These are phyloP conservation scores for Allomyces macrogynus DNA, from an alignment of 192 early-diverging fungal genomes.

Conservation along the genomic window DNA sequence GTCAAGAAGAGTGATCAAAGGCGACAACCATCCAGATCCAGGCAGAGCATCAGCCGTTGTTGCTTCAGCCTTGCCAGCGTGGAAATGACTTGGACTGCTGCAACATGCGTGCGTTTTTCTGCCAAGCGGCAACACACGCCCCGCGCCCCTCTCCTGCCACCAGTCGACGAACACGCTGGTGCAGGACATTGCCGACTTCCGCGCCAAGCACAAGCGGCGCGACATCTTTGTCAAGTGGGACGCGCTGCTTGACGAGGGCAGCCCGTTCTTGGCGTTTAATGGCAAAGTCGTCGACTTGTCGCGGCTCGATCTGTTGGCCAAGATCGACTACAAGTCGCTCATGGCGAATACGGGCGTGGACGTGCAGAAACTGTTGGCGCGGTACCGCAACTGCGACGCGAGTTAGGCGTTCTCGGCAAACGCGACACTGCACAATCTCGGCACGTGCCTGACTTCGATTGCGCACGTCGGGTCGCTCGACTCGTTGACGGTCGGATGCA, in stretches of 20 bases:
- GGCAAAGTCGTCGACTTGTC: slow-evolving; percentile 55
- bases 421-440: slow-evolving; percentile 9
- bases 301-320: slow-evolving; percentile 3
- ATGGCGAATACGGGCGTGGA: neutral
- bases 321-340: neutral
- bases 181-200: neutral
- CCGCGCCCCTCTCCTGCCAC: too few relatives aligned
- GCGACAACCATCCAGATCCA: too few relatives aligned
- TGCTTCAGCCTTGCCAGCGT: too few relatives aligned
- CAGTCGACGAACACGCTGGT: neutral
- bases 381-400: neutral
- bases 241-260: slow-evolving; percentile 10
- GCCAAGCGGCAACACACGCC: too few relatives aligned
- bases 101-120: too few relatives aligned
- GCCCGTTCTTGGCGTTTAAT: slow-evolving; percentile 44
- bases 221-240: slow-evolving; percentile 51
- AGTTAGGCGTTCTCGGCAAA: neutral
- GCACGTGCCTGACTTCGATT: slow-evolving; percentile 53
- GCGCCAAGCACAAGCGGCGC: slow-evolving; percentile 8
- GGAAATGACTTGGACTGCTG: too few relatives aligned
- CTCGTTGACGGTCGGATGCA: slow-evolving; percentile 54
- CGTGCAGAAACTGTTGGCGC: neutral
- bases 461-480: slow-evolving; percentile 66
- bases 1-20: too few relatives aligned
- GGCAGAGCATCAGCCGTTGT: too few relatives aligned